phyloP scores from a whole-genome alignment of 2,329 filamentous ascomycete genomes.

The Colletotrichum horii region DNA sequence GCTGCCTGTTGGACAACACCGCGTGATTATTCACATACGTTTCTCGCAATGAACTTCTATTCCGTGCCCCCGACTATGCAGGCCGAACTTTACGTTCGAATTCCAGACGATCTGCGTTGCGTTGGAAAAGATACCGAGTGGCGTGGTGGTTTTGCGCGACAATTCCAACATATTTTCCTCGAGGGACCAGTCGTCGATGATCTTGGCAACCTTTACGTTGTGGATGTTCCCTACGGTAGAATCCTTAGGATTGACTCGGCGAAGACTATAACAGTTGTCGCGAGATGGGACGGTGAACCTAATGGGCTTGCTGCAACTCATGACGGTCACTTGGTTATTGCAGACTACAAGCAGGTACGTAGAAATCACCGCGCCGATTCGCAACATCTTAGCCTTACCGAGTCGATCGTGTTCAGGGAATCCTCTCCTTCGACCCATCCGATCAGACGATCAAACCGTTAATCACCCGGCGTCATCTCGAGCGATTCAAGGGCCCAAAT shows the following conservation, averaged over 20 bases:
- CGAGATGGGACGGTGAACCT: conserved; percentile 44
- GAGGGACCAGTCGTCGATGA: conserved; percentile 39
- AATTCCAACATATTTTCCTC: conserved; percentile 43
- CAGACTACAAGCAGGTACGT: conserved; percentile 46
- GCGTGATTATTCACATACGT: not conserved
- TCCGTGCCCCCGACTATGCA: conserved; percentile 34
- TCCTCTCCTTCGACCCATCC: conserved; percentile 38
- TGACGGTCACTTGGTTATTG: conserved; percentile 39
- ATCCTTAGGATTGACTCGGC: conserved; percentile 36
- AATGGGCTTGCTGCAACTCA: conserved; percentile 39
- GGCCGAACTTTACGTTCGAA: conserved; percentile 38
- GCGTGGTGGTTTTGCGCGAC: conserved; percentile 38
- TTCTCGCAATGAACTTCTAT: conserved; percentile 38
- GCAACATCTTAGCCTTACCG: not conserved
- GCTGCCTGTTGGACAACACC: not conserved
- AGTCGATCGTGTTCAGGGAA: conserved; percentile 30
- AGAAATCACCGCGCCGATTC: not conserved
- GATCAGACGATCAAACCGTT: conserved; percentile 31
- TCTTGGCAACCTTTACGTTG: conserved; percentile 38
- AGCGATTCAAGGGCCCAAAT: conserved; percentile 48
- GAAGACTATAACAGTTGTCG: conserved; percentile 33
- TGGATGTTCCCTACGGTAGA: conserved; percentile 44
- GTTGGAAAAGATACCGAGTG: conserved; percentile 39
- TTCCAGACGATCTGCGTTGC: conserved; percentile 39
- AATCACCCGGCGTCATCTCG: conserved; percentile 41